Evolutionary conservation across 1,139 yeast genomes (phyloP), one percentile per base, ranked within the genome.

Genomic region (Suhomyces yuchorum): DNA sequence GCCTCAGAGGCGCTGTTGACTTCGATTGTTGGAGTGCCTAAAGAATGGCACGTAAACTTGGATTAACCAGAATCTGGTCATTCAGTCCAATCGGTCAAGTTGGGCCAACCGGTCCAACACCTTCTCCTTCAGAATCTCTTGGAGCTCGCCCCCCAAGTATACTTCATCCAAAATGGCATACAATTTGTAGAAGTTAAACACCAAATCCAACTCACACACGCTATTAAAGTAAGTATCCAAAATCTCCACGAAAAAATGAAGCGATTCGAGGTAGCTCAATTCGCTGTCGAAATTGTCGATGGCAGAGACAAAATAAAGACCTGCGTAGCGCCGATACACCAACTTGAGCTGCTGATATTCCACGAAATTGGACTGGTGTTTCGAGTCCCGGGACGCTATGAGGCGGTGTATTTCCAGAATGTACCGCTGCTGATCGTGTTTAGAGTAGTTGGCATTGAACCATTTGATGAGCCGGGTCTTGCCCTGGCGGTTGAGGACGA

Each of bases 151-250:
- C 8, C 89, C 92, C 44, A 85, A 63, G 61, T 82, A 86, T 59
- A 88, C 75, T 62, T 87, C 95, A 62, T 88, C 96, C 51, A 88
- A 63, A 11, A 87, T 82, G 53, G 75, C 73, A 63, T 87, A 85
- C 22, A 86, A 79, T 63, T 84, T 86, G 68, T 84, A 82, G 65
- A 88, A 88, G 63, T 87, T 87, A 68, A 87, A 88, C 19, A 89
- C 91, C 50, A 89, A 77, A 64, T 93, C 99, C 57, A 93, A 76
- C 68, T 93, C 99, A 69, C 98, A 92, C n/a, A 93, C 99, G 60
- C 86, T 91, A 54, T 81, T 75, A 61, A 93, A 93, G 65, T 87
- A 90, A 6, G 84, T 77, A 63, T 93, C 99, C 51, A 93, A 71
- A 9, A 91, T 82, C 66, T 93, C 97, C 22, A 93, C 98, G 56